Evolutionary conservation across 306 rosid genomes (phyloP).

Genomic region (Inga leiocalycina): DNA sequence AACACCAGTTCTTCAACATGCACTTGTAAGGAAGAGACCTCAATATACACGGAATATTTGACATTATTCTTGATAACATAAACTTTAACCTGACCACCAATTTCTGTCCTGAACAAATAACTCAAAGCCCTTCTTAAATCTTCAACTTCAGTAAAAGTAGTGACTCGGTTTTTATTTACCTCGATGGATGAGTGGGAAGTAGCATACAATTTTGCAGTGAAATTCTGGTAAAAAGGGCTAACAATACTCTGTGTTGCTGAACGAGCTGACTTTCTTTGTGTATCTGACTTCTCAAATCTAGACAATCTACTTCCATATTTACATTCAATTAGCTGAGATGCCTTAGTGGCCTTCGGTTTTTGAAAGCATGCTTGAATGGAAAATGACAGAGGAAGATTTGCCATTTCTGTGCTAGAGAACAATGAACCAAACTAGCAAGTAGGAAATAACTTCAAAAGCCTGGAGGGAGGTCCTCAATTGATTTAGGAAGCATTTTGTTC

Average conservation of each 20-base stretch:
- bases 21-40: slow-evolving; percentile 51
- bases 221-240: slow-evolving; percentile 25
- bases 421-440: slow-evolving; percentile 24
- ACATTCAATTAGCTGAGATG: slow-evolving; percentile 34
- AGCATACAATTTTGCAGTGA: slow-evolving; percentile 43
- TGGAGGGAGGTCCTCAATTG: neutral
- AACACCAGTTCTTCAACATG: slow-evolving; percentile 35
- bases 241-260: slow-evolving; percentile 32
- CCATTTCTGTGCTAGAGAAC: slow-evolving; percentile 45
- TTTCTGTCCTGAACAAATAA: slow-evolving; percentile 78
- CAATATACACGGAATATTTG: slow-evolving; percentile 58
- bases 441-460: slow-evolving; percentile 20
- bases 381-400: slow-evolving; percentile 49
- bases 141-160: slow-evolving; percentile 38
- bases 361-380: slow-evolving; percentile 35
- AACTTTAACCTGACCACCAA: slow-evolving; percentile 65
- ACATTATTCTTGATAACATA: slow-evolving; percentile 56
- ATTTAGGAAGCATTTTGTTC: neutral
- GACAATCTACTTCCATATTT: slow-evolving; percentile 29
- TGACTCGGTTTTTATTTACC: slow-evolving; percentile 38
- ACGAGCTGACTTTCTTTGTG: slow-evolving; percentile 37
- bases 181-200: slow-evolving; percentile 50
- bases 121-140: slow-evolving; percentile 44
- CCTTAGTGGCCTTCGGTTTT: slow-evolving; percentile 29
- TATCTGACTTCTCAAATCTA: slow-evolving; percentile 38